These are phyloP conservation scores for Osmanthus fragrans DNA, from an alignment of 257 asterid genomes.

Conservation along the genomic window DNA sequence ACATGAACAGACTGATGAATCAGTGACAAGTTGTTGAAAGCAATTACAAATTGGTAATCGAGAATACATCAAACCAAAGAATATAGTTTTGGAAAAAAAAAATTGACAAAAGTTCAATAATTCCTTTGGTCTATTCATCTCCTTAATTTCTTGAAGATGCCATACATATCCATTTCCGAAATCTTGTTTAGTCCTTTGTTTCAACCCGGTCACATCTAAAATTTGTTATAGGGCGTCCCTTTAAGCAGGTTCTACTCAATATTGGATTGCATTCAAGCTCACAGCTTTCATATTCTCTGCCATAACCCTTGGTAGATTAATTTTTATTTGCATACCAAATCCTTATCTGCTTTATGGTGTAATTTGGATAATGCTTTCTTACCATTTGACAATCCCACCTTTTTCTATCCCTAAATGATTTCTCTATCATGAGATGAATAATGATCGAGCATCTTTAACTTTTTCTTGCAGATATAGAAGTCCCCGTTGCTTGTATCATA, in stretches of 20 bases:
- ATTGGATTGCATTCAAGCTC: neutral
- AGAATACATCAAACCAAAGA: neutral
- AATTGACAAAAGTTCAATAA: neutral
- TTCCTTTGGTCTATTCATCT: neutral
- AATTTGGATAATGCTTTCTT: neutral
- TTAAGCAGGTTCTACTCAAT: neutral
- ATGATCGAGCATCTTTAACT: neutral
- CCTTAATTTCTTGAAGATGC: neutral
- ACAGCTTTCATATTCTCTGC: neutral
- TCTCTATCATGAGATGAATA: neutral
- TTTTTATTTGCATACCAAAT: neutral
- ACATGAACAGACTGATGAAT: neutral
- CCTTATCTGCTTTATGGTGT: neutral
- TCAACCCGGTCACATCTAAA: neutral
- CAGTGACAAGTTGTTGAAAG: neutral
- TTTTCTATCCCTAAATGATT: neutral
- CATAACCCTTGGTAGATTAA: neutral
- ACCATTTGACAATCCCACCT: neutral
- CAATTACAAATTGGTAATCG: neutral
- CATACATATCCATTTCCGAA: neutral
- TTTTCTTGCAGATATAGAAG: slow-evolving; percentile 73
- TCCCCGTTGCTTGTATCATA: slow-evolving; percentile 82
- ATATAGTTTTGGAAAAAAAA: neutral
- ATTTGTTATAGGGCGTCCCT: too few relatives aligned
- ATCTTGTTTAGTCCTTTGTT: neutral